These are phyloP conservation scores for Blastosporella zonata DNA, from an alignment of 1,284 basidiomycete genomes.

Conservation along the genomic window DNA sequence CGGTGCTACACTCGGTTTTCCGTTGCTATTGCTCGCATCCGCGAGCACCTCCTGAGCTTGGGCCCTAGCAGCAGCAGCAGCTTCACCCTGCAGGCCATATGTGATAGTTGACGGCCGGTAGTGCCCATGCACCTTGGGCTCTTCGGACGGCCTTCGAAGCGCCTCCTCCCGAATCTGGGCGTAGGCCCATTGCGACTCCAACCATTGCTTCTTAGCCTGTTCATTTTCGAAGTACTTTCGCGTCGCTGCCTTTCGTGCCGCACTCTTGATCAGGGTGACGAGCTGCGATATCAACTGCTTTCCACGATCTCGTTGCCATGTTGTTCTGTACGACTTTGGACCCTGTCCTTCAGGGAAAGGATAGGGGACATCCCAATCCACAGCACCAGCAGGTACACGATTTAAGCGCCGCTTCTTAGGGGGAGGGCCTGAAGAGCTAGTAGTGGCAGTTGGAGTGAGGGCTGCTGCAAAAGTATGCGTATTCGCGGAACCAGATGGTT, in stretches of 20 bases:
- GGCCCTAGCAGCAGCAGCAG: constrained; percentile 7
- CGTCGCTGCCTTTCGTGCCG: constrained; percentile 50
- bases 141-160: constrained; percentile 6
- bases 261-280: constrained; percentile 55
- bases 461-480: no score
- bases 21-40: constrained; percentile 11
- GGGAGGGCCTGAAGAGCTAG: constrained; percentile 21
- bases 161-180: constrained; percentile 6
- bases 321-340: constrained; percentile 53
- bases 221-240: constrained; percentile 36
- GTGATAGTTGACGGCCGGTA: constrained; percentile 33
- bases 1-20: neutral
- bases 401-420: constrained; percentile 61
- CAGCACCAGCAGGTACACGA: constrained; percentile 70
- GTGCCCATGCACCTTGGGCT: constrained; percentile 30
- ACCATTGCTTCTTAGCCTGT: constrained; percentile 16
- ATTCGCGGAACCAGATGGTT: constrained; percentile 1
- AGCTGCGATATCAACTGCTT: constrained; percentile 62
- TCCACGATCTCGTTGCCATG: constrained; percentile 61
- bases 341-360: constrained; percentile 70
- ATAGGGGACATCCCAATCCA: constrained; percentile 77
- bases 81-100: constrained; percentile 24
- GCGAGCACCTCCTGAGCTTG: constrained; percentile 10
- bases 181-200: constrained; percentile 14
- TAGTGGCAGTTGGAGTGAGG: constrained; percentile 6